Evolutionary conservation across 1,284 basidiomycete genomes (phyloP).

Genomic region (Trametes polyzona): DNA sequence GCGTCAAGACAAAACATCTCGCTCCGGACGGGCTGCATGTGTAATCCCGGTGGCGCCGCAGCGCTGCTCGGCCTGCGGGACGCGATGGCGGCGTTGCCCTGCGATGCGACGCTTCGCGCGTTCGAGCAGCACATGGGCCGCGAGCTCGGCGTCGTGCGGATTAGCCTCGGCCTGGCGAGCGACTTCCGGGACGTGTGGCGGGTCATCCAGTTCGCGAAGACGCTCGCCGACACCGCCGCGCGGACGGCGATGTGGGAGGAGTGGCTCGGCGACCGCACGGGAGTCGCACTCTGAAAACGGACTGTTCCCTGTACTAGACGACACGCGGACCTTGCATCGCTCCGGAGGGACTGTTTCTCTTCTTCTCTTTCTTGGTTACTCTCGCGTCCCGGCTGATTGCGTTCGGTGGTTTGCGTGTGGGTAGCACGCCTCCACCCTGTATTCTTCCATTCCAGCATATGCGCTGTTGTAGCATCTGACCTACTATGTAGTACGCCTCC

Average conservation of each 20-base stretch:
- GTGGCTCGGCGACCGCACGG: conserved; percentile 32
- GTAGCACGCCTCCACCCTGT: conserved; percentile 16
- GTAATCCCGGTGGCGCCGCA: conserved; percentile 80
- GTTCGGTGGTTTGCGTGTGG: neutral
- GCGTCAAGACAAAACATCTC: conserved; percentile 70
- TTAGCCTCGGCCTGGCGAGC: conserved; percentile 76
- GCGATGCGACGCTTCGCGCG: conserved; percentile 61
- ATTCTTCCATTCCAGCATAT: conserved; percentile 7
- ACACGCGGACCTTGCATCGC: neutral
- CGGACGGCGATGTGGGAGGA: conserved; percentile 42
- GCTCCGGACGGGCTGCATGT: conserved; percentile 82
- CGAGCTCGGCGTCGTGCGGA: conserved; percentile 74
- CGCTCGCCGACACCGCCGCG: conserved; percentile 47
- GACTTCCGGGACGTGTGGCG: conserved; percentile 76
- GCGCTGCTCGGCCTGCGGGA: conserved; percentile 66
- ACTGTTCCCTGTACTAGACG: neutral
- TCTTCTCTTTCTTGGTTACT: conserved; percentile 3
- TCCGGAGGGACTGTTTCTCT: conserved; percentile 1
- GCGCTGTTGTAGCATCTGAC: conserved; percentile 23
- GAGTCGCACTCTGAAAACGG: conserved; percentile 21
- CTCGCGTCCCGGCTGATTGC: neutral
- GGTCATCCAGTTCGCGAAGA: conserved; percentile 60
- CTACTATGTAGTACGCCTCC: conserved; percentile 7
- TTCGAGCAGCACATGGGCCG: conserved; percentile 65
- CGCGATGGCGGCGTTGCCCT: conserved; percentile 66